Conservation (phyloP, 345 rosid genomes). For the Salix udensis region DNA sequence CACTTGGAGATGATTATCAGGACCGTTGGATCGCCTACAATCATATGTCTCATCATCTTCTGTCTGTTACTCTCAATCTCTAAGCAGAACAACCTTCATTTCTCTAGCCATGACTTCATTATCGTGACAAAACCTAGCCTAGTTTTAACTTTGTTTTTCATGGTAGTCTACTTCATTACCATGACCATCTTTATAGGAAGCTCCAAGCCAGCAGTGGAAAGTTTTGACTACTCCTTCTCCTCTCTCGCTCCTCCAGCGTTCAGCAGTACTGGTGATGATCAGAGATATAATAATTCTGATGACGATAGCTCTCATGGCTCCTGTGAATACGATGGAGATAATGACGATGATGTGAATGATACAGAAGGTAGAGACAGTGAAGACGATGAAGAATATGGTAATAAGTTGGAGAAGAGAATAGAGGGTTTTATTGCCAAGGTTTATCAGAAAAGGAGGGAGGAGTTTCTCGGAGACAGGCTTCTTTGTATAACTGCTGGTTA, state of each 20-base stretch:
- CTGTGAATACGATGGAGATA: constrained; percentile 12
- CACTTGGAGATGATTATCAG: not conserved
- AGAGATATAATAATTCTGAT: not conserved
- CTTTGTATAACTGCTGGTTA: constrained; percentile 7
- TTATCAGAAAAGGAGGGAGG: constrained; percentile 25
- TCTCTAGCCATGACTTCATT: constrained; percentile 16
- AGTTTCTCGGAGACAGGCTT: constrained; percentile 17
- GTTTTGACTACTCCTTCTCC: constrained; percentile 1
- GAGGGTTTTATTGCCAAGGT: constrained; percentile 30
- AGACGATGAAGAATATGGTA: constrained; percentile 9
- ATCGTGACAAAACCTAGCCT: constrained; percentile 16
- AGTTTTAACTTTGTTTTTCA: constrained; percentile 11
- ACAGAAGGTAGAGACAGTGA: not conserved
- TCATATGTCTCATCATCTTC: constrained; percentile 4
- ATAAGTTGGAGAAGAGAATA: constrained; percentile 17
- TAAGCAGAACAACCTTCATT: constrained; percentile 7
- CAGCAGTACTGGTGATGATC: not conserved
- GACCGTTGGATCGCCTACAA: not conserved
- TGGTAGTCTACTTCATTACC: constrained; percentile 15
- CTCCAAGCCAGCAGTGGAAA: constrained; percentile 5
- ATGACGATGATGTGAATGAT: constrained; percentile 8
- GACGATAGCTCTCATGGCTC: not conserved
- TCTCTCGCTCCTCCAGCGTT: not conserved
- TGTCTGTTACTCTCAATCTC: not conserved
- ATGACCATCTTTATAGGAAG: constrained; percentile 16